Base-by-base conservation (phyloP, 768 basidiomycete genomes). In the Amanita pallidorosea region DNA sequence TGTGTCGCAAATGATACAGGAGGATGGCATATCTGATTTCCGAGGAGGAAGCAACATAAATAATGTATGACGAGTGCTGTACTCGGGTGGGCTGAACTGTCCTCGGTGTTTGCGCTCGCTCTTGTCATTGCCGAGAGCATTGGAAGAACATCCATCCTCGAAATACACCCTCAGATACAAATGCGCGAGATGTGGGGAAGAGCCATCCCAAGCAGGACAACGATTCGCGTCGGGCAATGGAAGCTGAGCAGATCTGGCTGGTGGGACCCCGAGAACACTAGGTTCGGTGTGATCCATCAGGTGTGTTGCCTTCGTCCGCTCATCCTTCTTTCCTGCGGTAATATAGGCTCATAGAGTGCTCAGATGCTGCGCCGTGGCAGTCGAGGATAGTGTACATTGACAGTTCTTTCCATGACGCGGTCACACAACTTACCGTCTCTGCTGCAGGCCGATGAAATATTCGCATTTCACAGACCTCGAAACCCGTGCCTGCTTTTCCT, bases 401-500 rank as follows among this genome's bases (percentile, higher is more conserved):
- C 31, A 17, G 22, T 25, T 20, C 49, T 42, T 12, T 17, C 25
- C 23, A 48, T 38, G 36, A 22, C 36, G 13, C 20, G 33, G 7
- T 12, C 33, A n/a, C 18, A 22, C 33, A 36, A 37, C 46, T 48
- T 15, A 38, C 22, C 13, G 36, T 27, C 23, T 9, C 36, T 35
- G 20, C 22, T 47, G 7, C 34, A 33, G 33, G 11, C 12, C 20
- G 9, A 33, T 35, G 29, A 15, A 17, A 31, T 38, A 11, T 13
- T 36, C 48, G 18, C 38, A 5, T 22, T 45, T 45, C 31, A 27
- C 27, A 45, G 20, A 36, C 34, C 23, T 22, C 33, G 34, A 23
- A 33, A 31, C 34, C 34, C 43, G 50, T 51, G 34, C 49, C 49
- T 50, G 31, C 37, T 34, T 43, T 43, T 51, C 25, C 50, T 25